phyloP scores from a whole-genome alignment of 805 yeast species.

The Monosporozyma aerobia region DNA sequence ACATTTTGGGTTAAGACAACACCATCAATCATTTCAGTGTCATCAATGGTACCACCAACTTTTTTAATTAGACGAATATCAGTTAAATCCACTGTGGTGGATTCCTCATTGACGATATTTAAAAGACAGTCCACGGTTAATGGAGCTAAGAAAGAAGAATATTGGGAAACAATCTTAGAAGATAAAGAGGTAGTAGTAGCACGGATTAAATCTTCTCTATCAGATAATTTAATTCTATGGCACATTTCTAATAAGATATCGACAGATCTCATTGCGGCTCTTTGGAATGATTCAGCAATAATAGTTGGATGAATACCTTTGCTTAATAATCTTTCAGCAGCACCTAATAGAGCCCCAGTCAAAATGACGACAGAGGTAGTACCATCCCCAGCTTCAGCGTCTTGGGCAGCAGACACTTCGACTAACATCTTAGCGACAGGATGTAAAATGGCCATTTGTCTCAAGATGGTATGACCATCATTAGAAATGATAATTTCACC shows the following conservation, averaged over 20 bases:
- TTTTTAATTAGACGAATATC: conserved; percentile 87
- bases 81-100: conserved; percentile 68
- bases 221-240: conserved; percentile 64
- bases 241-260: conserved; percentile 81
- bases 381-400: conserved; percentile 99
- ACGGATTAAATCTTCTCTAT: conserved; percentile 72
- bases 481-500: conserved; percentile 93
- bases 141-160: conserved; percentile 77
- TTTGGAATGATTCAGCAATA: conserved; percentile 86
- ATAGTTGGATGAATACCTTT: conserved; percentile 94
- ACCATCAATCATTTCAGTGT: conserved; percentile 87
- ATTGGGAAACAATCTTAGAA: conserved; percentile 93
- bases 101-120: conserved; percentile 53
- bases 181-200: conserved; percentile 93
- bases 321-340: conserved; percentile 82
- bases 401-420: conserved; percentile 95
- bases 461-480: conserved; percentile 94
- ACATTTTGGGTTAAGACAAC: conserved; percentile 88
- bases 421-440: conserved; percentile 99
- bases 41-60: conserved; percentile 96
- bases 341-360: conserved; percentile 89
- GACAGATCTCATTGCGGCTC: conserved; percentile 76
- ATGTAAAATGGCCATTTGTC: conserved; percentile 96
- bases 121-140: conserved; percentile 90
- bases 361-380: conserved; percentile 95